phyloP scores from a whole-genome alignment of 345 rosid species.

The Syzygium aromaticum region DNA sequence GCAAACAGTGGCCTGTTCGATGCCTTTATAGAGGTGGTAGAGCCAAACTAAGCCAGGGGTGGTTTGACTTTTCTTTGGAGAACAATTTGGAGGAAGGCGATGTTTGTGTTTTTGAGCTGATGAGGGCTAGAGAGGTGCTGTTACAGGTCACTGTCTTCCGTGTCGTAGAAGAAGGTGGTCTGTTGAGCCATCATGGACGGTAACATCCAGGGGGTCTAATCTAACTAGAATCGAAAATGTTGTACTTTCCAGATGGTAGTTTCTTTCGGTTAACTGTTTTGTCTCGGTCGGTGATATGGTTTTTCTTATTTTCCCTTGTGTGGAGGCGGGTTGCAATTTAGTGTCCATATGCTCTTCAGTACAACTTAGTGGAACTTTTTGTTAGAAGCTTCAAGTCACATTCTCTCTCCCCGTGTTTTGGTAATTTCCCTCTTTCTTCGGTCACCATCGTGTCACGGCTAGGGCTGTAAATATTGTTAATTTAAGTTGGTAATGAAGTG shows the following conservation, averaged over 20 bases:
- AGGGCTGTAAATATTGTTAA: slow-evolving; percentile 6
- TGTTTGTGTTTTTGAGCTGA: slow-evolving; percentile 50
- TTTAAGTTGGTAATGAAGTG: neutral
- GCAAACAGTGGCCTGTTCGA: slow-evolving; percentile 41
- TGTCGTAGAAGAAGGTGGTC: slow-evolving; percentile 18
- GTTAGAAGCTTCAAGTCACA: neutral
- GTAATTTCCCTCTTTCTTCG: neutral
- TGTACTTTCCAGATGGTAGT: neutral
- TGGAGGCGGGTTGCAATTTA: slow-evolving; percentile 4
- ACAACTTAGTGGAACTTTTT: neutral
- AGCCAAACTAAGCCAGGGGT: slow-evolving; percentile 42
- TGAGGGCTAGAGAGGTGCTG: slow-evolving; percentile 20
- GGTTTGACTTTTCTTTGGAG: slow-evolving; percentile 43
- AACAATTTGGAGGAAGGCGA: slow-evolving; percentile 51
- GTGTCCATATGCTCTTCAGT: slow-evolving; percentile 5
- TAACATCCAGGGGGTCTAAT: neutral
- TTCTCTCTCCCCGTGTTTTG: slow-evolving; percentile 1
- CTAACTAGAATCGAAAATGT: neutral
- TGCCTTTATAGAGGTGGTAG: slow-evolving; percentile 18
- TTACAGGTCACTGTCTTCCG: slow-evolving; percentile 46
- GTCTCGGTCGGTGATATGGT: neutral
- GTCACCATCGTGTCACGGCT: neutral
- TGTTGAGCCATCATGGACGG: neutral
- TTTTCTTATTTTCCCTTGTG: neutral
- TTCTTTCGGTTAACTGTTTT: neutral